Base-by-base conservation (phyloP, 495 filamentous ascomycete genomes). In the Bathelium albidoporum region DNA sequence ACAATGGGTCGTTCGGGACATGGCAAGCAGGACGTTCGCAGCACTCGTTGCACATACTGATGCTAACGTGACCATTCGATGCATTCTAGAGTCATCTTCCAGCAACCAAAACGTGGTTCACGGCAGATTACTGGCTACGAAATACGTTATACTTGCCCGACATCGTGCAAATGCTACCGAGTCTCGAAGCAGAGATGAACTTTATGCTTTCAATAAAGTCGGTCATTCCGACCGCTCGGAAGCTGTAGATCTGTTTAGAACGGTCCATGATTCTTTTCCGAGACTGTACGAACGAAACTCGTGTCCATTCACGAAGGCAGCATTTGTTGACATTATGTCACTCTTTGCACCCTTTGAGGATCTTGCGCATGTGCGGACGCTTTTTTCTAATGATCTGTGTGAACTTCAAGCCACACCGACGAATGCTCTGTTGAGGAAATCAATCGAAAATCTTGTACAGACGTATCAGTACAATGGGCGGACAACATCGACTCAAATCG, bases 1-100 rank as follows among this genome's bases (percentile, higher is more conserved):
- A 1, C 80, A 91, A 18, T 97, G 92, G 94, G 86, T 89, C 68
- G 86, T 97, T 24, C 82, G 94, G 61, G 91, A 96, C 70, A 91
- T 96, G 65, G 89, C 93, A 16, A 91, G 93, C 4, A 83, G 88
- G 44, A 89, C 92, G 20, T 69, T 10, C 80, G 89, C 64, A 85
- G 84, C 60, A 83, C 82, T n/a, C 52, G 31, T 64, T 62, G 12
- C 59, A 62, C 2, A 9, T 41, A 72, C 83, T 2, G 72, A 77
- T 18, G 63, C 73, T 5, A 73, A 81, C 2, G 62, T 70, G 2
- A 79, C 79, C 24, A 72, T 88, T 18, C 68, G 67, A 9, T 43
- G 65, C 2, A 74, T 92, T 11, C 61, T 91, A 7, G 64, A 69
- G 12, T 69, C 67, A 0, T 68, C 73, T 2, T 72, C 69, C 0